Percentiles rank a stretch among this genome's conserved stretches.
These are phyloP conservation scores for Amphirosellinia nigrospora DNA, from an alignment of 495 filamentous ascomycete species.

Conservation along the genomic window DNA sequence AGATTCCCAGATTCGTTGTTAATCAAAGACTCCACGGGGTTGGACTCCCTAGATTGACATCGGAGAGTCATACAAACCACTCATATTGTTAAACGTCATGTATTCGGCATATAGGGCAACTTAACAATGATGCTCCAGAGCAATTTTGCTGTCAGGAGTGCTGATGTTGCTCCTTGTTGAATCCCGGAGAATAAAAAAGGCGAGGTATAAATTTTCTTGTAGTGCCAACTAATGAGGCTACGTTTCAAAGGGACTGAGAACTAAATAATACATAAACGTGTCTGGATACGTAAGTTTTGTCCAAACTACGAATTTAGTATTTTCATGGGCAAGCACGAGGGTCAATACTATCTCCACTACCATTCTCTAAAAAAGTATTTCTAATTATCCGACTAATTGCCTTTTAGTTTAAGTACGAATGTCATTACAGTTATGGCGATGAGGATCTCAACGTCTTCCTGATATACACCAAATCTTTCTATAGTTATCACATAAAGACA, in stretches of 20 bases:
- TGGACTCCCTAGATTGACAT: background rate
- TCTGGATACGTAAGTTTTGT: background rate
- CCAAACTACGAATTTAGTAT: background rate
- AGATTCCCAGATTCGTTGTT: background rate
- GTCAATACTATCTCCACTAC: background rate
- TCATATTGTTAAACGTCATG: background rate
- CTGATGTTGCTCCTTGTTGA: background rate
- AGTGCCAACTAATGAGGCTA: background rate
- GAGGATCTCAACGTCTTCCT: background rate
- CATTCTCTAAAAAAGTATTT: background rate
- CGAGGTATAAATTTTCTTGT: background rate
- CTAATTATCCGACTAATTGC: no score
- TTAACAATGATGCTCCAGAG: background rate
- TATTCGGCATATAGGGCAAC: conserved; percentile 1
- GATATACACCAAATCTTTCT: background rate
- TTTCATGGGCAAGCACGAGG: background rate
- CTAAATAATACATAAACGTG: background rate
- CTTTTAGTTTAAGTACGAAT: no score
- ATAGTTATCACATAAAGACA: background rate
- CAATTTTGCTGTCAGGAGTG: background rate
- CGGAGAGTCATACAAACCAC: background rate
- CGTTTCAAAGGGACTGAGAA: background rate
- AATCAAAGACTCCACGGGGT: background rate
- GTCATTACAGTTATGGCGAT: no score
- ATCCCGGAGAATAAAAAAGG: background rate